These are phyloP conservation scores for Pichia sp. DNA, from an alignment of 1,139 yeast species.

Conservation along the genomic window DNA sequence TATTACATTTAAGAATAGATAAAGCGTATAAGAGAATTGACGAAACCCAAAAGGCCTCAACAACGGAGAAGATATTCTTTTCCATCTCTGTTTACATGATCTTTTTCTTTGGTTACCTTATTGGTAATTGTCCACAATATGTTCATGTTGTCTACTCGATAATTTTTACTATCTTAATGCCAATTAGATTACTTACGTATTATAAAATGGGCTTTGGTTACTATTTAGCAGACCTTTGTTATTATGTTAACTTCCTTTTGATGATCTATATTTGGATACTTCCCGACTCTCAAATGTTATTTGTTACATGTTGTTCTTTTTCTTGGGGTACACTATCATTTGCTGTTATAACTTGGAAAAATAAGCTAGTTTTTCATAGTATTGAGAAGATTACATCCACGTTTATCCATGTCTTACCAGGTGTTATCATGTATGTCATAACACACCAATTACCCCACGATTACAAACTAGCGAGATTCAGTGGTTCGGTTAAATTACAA, in stretches of 20 bases:
- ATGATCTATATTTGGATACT: conserved; percentile 77
- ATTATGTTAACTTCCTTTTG: conserved; percentile 76
- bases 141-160: conserved; percentile 77
- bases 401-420: conserved; percentile 90
- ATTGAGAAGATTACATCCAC: conserved; percentile 93
- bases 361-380: conserved; percentile 87
- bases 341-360: conserved; percentile 97
- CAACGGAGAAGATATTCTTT: conserved; percentile 80
- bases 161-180: conserved; percentile 65
- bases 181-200: conserved; percentile 81
- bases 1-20: conserved; percentile 41
- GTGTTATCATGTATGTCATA: conserved; percentile 82
- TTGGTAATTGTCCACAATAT: conserved; percentile 74
- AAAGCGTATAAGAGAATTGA: conserved; percentile 59
- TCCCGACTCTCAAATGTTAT: conserved; percentile 70
- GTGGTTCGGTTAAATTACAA: conserved; percentile 70
- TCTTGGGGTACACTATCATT: conserved; percentile 87
- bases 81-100: conserved; percentile 69
- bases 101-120: conserved; percentile 69
- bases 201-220: conserved; percentile 79
- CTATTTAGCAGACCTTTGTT: conserved; percentile 90
- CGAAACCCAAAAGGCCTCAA: conserved; percentile 51
- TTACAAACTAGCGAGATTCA: conserved; percentile 58
- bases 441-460: conserved; percentile 73
- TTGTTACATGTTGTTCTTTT: conserved; percentile 81